These are phyloP conservation scores for Neurospora terricola DNA, from an alignment of 495 filamentous ascomycete genomes.

Conservation along the genomic window DNA sequence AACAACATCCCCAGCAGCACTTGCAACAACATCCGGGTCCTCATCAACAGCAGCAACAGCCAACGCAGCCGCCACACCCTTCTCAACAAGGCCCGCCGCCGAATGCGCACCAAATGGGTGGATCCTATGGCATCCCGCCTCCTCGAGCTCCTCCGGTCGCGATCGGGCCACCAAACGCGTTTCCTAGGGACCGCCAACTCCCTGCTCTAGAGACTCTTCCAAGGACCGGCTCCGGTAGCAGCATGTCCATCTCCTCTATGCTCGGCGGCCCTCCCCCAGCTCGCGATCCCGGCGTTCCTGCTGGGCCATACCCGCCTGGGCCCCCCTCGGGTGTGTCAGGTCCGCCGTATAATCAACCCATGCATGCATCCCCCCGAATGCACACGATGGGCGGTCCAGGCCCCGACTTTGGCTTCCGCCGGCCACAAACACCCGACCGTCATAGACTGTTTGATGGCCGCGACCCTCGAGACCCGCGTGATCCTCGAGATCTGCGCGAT, in stretches of 20 bases:
- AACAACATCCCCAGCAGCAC: conserved; percentile 13
- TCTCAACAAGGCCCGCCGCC: conserved; percentile 4
- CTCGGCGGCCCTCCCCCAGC: conserved; percentile 54
- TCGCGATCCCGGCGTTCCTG: conserved; percentile 40
- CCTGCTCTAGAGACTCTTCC: conserved; percentile 41
- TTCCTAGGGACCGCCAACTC: conserved; percentile 44
- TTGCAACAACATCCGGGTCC: conserved; percentile 17
- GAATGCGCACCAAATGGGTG: conserved; percentile 31
- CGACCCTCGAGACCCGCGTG: not conserved
- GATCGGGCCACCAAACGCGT: conserved; percentile 40
- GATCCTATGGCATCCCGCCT: conserved; percentile 35
- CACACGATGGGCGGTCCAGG: conserved; percentile 16
- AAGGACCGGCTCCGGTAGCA: conserved; percentile 46
- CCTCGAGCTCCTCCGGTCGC: conserved; percentile 42
- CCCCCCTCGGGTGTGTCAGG: conserved; percentile 41
- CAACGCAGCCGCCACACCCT: conserved; percentile 8
- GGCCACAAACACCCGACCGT: conserved; percentile 68
- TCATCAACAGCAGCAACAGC: conserved; percentile 17
- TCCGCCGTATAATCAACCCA: conserved; percentile 31
- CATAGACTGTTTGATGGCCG: conserved; percentile 38
- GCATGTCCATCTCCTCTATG: conserved; percentile 97
- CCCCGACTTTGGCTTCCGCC: conserved; percentile 52
- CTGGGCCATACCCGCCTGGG: conserved; percentile 42
- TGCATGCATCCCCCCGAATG: conserved; percentile 45
- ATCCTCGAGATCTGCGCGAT: not conserved